phyloP scores from a whole-genome alignment of 1,284 basidiomycete species.

The Malassezia sympodialis region DNA sequence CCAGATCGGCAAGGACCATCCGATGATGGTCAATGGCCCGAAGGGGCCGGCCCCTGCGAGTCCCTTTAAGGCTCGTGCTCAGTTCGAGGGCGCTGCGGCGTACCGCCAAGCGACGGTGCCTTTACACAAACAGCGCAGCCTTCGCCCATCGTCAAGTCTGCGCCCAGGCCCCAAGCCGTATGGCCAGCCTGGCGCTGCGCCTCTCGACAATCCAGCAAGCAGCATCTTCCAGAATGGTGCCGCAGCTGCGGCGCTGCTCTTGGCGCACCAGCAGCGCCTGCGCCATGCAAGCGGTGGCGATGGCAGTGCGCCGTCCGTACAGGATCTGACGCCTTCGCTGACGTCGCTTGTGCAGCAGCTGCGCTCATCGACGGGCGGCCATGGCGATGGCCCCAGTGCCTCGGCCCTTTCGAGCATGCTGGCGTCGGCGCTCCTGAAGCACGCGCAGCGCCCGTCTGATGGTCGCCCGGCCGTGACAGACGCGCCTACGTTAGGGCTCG shows the following conservation, averaged over 20 bases:
- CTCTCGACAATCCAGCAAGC: conserved; percentile 35
- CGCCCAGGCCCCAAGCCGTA: conserved; percentile 30
- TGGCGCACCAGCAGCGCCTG: conserved; percentile 32
- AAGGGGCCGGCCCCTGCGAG: conserved; percentile 32
- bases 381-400: conserved; percentile 19
- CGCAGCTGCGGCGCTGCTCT: conserved; percentile 25
- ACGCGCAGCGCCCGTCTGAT: conserved; percentile 10
- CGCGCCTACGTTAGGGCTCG: background rate
- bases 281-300: conserved; percentile 24
- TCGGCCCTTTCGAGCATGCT: conserved; percentile 24
- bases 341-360: conserved; percentile 23
- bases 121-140: conserved; percentile 6
- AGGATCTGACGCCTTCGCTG: conserved; percentile 22
- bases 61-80: conserved; percentile 26
- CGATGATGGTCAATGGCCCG: conserved; percentile 34
- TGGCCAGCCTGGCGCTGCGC: conserved; percentile 34
- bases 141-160: conserved; percentile 13
- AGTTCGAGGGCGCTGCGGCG: conserved; percentile 23
- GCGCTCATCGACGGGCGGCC: conserved; percentile 19
- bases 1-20: conserved; percentile 32
- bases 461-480: background rate
- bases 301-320: conserved; percentile 18
- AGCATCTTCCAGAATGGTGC: conserved; percentile 37
- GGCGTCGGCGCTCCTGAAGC: conserved; percentile 17
- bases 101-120: conserved; percentile 25